A percentile compares a stretch with the other conserved stretches of the same genome.
phyloP scores from a whole-genome alignment of 2,329 filamentous ascomycete species.

The Ascomycota sp. region DNA sequence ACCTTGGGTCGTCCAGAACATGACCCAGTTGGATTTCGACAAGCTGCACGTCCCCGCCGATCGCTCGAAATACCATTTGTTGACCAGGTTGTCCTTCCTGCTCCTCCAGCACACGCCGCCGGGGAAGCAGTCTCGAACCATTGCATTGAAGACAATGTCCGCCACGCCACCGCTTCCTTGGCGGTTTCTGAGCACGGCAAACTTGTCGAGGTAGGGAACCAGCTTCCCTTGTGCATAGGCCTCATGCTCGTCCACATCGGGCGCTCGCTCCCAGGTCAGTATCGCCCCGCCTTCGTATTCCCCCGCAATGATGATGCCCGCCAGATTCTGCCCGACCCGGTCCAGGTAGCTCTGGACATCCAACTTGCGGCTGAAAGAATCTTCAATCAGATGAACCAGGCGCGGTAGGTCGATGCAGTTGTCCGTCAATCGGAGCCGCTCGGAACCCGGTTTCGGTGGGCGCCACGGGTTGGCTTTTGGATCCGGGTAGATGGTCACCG shows the following conservation, averaged over 20 bases:
- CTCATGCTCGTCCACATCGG: conserved; percentile 31
- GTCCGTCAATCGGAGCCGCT: conserved; percentile 54
- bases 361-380: conserved; percentile 74
- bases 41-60: conserved; percentile 70
- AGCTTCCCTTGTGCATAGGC: conserved; percentile 37
- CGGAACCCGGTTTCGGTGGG: conserved; percentile 36
- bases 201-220: conserved; percentile 93
- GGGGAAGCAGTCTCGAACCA: conserved; percentile 80
- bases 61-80: conserved; percentile 98
- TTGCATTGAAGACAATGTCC: conserved; percentile 88
- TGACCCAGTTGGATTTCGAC: conserved; percentile 70
- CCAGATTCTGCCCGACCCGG: conserved; percentile 62
- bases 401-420: conserved; percentile 64
- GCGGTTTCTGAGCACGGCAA: conserved; percentile 71
- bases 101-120: conserved; percentile 83
- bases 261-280: conserved; percentile 77
- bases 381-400: conserved; percentile 72
- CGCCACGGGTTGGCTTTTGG: conserved; percentile 50
- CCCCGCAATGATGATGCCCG: conserved; percentile 83
- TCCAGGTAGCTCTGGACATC: conserved; percentile 66
- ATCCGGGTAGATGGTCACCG: conserved; percentile 64
- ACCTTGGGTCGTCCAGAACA: conserved; percentile 86
- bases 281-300: conserved; percentile 94
- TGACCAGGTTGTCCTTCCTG: conserved; percentile 79
- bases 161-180: conserved; percentile 87